Base-by-base conservation (phyloP, 1,139 yeast species). In the Hemisphaericaspora lyxosophila region DNA sequence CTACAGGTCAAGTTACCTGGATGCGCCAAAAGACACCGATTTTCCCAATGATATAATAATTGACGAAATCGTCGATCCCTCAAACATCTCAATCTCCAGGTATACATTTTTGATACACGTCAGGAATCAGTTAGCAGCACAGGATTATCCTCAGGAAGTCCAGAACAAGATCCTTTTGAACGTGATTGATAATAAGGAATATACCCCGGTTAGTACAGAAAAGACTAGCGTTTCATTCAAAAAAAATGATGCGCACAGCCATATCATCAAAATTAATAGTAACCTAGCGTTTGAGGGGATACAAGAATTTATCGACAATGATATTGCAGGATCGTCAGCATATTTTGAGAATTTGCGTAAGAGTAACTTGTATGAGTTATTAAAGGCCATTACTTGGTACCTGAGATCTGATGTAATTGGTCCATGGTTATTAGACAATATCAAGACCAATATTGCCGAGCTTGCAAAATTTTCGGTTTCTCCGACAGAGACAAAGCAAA, bases 171-270 rank as follows among this genome's bases (percentile, higher is more conserved):
- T 66, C 6, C 43, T 67, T 9, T 44, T 67, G 16, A 64, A 67
- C 1, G 52, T 71, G 0, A 57, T 71, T n/a, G 78, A 72, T 43
- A 71, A 70, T 44, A 35, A 48, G 3, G 73, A 67, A 38, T 70
- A 55, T 37, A 54, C 75, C 1, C 74, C 75, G 0, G 36, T 50
- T 3, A 65, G 73, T 6, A 50, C 62, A 0, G 73, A 67, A 40
- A 48, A 59, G 2, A 50, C 69, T 1, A 60, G 64, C 2, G 47
- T 60, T 5, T 51, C 60, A 0, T 54, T 60, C 24, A 37, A 23
- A 30, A 37, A 23, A 30, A 8, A 35, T 38, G 20, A 31, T 31
- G n/a, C 53, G 40, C 40, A 34, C 7, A 46, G 54, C 5, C 68
- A 65, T 40, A 54, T 62, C 4, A 48, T 71, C 20, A 71, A 71